Base-by-base conservation (phyloP, 805 yeast genomes). In the Saccharomycopsis malanga region DNA sequence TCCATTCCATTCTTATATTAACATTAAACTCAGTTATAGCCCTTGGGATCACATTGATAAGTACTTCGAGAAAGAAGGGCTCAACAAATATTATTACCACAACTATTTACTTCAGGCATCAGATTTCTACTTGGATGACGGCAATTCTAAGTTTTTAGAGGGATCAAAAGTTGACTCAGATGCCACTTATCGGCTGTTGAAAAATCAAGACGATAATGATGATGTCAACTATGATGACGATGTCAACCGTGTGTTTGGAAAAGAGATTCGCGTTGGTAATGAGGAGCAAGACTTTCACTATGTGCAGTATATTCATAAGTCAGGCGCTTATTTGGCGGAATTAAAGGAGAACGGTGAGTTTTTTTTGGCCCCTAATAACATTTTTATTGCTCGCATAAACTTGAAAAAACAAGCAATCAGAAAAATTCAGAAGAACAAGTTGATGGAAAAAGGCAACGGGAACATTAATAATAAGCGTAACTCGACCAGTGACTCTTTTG, bases 261-360 rank as follows among this genome's bases (percentile, higher is more conserved):
- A 20, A 2, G 25, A 34, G 35, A 27, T 22, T 6, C 36, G 34
- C 21, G 25, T 30, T 1, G 37, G 18, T 30, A 29, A 21, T 24
- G n/a, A 24, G 10, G 44, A 34, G 9, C 21, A 42, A 21, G 39
- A 35, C 12, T 45, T 45, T 34, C 37, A 42, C 57, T 84, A 77
- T 62, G 87, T 87, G 1, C 98, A 93, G 63, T 94, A 84, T 59
- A 82, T 93, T 43, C 98, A 93, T 61, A 74, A 71, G 49, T 79
- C 95, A 0, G 99, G 99, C 2, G 81, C 86, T 1, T 87, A 89
- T 57, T 78, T 93, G 46, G 95, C 93, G 1, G 97, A 91, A 62
- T 70, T 91, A 27, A 70, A 89, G 54, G 86, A 79, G 34, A 80
- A 78, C 54, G 93, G 95, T 20, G 82, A 78, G 45, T 72, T 87